Conservation (phyloP, 2,329 filamentous ascomycete genomes). For the Xylaria sp. region DNA sequence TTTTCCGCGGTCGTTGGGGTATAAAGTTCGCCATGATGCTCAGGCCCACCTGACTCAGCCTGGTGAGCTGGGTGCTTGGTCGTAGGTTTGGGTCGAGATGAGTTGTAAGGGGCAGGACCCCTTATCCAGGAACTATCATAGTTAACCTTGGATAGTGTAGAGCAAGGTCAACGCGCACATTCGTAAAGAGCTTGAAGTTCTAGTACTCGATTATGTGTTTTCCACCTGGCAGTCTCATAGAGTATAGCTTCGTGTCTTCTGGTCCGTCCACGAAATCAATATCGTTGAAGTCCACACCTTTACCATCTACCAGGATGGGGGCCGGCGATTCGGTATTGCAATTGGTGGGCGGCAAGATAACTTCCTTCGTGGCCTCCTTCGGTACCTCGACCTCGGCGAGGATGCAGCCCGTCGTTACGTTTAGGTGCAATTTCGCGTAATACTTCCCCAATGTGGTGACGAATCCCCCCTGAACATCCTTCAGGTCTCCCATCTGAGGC, state of each 20-base stretch:
- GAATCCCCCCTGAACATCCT: slow-evolving; percentile 55
- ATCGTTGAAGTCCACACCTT: not conserved
- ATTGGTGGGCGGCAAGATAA: slow-evolving; percentile 5
- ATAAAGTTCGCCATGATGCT: not conserved
- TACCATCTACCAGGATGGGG: slow-evolving; percentile 12
- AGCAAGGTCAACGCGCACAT: too few relatives aligned
- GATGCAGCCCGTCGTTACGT: slow-evolving; percentile 5
- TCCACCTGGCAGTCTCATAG: slow-evolving; percentile 12
- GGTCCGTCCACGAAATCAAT: slow-evolving; percentile 8
- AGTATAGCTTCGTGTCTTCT: slow-evolving; percentile 4
- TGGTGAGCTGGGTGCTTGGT: not conserved
- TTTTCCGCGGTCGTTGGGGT: not conserved
- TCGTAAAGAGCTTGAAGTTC: not conserved
- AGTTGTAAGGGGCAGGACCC: not conserved
- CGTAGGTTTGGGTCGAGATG: not conserved
- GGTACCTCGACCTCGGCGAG: slow-evolving; percentile 19
- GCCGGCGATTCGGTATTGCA: slow-evolving; percentile 4
- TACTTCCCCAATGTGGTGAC: slow-evolving; percentile 53
- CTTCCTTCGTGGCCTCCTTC: not conserved
- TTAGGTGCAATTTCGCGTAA: slow-evolving; percentile 1
- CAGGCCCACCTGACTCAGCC: not conserved
- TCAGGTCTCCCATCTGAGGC: slow-evolving; percentile 55
- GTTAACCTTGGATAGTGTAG: not conserved
- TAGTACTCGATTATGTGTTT: slow-evolving; percentile 23
- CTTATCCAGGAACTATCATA: not conserved